A percentile compares a stretch with the other conserved stretches of the same genome.
Conservation (phyloP, 257 asterid genomes). For the Thymus quinquecostatus region DNA sequence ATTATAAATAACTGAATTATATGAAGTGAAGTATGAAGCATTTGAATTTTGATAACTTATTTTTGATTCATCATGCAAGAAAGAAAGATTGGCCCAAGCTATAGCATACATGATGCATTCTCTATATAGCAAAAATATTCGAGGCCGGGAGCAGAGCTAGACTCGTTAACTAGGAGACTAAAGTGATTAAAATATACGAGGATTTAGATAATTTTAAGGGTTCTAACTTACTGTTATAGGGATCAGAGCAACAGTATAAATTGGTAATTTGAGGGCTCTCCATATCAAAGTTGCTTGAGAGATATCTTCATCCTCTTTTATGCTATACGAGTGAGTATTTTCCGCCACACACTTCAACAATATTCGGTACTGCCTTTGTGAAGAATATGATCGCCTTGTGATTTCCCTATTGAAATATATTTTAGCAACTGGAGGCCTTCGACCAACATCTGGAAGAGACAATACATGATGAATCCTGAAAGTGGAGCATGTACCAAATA, state of each 20-base stretch:
- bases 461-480: constrained; percentile 49
- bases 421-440: constrained; percentile 37
- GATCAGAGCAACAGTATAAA: constrained; percentile 66
- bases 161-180: neutral
- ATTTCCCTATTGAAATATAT: constrained; percentile 17
- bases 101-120: too few species aligned
- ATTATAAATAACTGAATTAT: neutral
- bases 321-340: constrained; percentile 22
- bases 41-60: neutral
- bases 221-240: constrained; percentile 70
- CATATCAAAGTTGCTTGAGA: constrained; percentile 73
- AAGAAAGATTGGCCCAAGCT: too few species aligned
- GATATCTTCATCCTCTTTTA: constrained; percentile 46
- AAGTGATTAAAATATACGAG: neutral
- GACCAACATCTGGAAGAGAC: constrained; percentile 33
- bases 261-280: constrained; percentile 88
- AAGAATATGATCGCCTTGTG: constrained; percentile 30
- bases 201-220: too few species aligned
- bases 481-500: neutral
- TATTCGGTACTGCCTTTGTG: constrained; percentile 25
- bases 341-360: constrained; percentile 42
- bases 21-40: neutral
- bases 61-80: too few species aligned
- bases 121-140: too few species aligned
- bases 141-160: neutral